phyloP scores from a whole-genome alignment of 257 asterid genomes.

The Capsicum chinense region DNA sequence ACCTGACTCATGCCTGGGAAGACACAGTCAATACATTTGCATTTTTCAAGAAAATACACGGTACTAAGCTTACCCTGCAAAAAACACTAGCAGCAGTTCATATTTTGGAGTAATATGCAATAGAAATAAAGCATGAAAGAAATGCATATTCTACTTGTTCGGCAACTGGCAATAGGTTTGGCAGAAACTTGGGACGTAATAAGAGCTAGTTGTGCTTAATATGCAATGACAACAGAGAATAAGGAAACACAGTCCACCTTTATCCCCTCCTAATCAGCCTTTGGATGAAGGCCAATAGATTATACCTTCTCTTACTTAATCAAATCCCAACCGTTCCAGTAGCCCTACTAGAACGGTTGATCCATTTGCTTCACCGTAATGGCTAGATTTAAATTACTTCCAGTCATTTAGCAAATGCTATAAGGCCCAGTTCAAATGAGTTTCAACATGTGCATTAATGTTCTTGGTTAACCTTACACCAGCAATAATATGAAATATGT shows the following conservation, averaged over 20 bases:
- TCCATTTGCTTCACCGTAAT: slow-evolving; percentile 25
- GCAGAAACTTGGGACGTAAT: not conserved
- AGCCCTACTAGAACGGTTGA: not conserved
- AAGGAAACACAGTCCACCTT: slow-evolving; percentile 1
- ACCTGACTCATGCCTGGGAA: not conserved
- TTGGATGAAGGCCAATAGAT: slow-evolving; percentile 15
- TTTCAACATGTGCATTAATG: not conserved
- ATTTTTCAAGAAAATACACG: not conserved
- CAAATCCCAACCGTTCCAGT: not conserved
- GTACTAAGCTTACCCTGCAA: not conserved
- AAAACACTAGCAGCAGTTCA: not conserved
- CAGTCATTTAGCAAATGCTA: slow-evolving; percentile 4
- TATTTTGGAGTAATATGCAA: not conserved
- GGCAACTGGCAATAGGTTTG: not conserved
- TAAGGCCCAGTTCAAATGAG: not conserved
- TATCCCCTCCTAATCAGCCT: not conserved
- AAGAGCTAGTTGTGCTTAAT: not conserved
- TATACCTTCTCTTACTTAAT: not conserved
- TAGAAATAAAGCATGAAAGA: not conserved
- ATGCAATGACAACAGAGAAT: not conserved
- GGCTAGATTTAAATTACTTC: slow-evolving; percentile 21
- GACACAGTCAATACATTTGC: not conserved
- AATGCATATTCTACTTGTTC: not conserved
- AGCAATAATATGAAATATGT: not conserved
- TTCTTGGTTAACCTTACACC: not conserved